Evolutionary conservation across 2,329 filamentous ascomycete species (phyloP), one percentile per base, ranked within the genome.

Genomic region (Ophiosphaerella korrae): DNA sequence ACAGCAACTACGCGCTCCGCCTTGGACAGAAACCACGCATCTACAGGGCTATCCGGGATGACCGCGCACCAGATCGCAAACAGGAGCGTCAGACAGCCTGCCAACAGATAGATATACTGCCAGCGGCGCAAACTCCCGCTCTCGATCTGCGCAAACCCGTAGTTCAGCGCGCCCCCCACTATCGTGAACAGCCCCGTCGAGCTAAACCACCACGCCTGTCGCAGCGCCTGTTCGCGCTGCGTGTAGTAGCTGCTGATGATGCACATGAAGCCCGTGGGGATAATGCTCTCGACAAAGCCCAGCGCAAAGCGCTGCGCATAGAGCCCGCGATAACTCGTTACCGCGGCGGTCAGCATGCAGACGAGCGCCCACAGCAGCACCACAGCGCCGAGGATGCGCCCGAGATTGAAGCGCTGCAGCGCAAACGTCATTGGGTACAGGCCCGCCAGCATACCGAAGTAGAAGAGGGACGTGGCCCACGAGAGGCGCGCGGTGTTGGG

Each of bases 401-500:
- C 82, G 1, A 84, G 78, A 52, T 84, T 78, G 75, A 90, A 88
- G 16, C 83, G 82, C 70, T 92, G 88, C 1, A 90, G 77, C 0
- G 83, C 77, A 52, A 88, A 89, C 0, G 86, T 87, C 82, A 90
- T 85, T 1, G 88, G 88, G 55, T 90, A 91, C 3, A 89, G 75
- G 0, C 88, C 88, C 0, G 82, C 84, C 2, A 92, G 79, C 87
- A 89, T 89, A 33, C 88, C 88, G 59, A 92, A 90, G 75, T 91
- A 92, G 76, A 92, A 91, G 63, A 90, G 78, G 0, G 87, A 90
- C 0, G 88, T 91, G 2, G 88, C 88, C 88, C 88, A 92, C 58
- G 82, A 86, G 24, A 92, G 80, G 9, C 88, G 82, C 0, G 82
- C 80, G 0, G 89, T 91, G 64, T 88, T 82, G 13, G 81, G 82